phyloP scores from a whole-genome alignment of 2,329 filamentous ascomycete species.

The Chalara sp. region DNA sequence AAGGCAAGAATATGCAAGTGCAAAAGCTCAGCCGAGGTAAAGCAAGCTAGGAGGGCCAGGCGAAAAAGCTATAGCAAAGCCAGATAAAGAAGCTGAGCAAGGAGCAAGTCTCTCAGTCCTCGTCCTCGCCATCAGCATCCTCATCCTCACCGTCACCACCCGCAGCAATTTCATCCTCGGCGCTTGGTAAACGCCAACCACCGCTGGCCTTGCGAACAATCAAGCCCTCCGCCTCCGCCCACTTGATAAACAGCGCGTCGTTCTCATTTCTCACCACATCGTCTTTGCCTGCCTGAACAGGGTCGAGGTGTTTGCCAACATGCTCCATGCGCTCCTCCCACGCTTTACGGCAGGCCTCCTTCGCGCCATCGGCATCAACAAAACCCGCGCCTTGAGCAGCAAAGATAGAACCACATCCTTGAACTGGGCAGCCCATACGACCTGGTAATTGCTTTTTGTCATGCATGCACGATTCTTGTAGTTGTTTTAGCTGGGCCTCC shows the following conservation, averaged over 20 bases:
- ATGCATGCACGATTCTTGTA: constrained; percentile 53
- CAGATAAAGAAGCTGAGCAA: too few relatives aligned
- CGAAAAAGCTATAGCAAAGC: too few relatives aligned
- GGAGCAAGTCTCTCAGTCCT: neutral
- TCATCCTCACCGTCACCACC: constrained; percentile 7
- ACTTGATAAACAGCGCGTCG: constrained; percentile 16
- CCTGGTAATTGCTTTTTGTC: constrained; percentile 56
- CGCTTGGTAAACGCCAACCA: neutral
- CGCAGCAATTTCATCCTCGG: neutral
- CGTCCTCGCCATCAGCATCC: constrained; percentile 19
- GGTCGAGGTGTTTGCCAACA: constrained; percentile 72
- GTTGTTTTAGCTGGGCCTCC: constrained; percentile 47
- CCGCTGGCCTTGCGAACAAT: constrained; percentile 11
- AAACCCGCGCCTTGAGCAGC: too few relatives aligned
- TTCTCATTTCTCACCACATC: constrained; percentile 5
- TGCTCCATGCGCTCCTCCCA: constrained; percentile 90
- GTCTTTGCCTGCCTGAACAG: constrained; percentile 9
- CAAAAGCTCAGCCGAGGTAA: too few relatives aligned
- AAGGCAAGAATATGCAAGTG: too few relatives aligned
- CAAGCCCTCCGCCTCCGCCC: constrained; percentile 14
- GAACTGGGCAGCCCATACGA: constrained; percentile 53
- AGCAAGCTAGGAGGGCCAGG: too few relatives aligned
- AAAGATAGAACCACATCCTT: constrained; percentile 55
- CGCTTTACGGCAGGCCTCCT: constrained; percentile 19
- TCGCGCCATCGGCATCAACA: constrained; percentile 39